A percentile compares a stretch with the other conserved stretches of the same genome.
Conservation (phyloP, 2,329 filamentous ascomycete genomes). For the Penicillium olsonii region DNA sequence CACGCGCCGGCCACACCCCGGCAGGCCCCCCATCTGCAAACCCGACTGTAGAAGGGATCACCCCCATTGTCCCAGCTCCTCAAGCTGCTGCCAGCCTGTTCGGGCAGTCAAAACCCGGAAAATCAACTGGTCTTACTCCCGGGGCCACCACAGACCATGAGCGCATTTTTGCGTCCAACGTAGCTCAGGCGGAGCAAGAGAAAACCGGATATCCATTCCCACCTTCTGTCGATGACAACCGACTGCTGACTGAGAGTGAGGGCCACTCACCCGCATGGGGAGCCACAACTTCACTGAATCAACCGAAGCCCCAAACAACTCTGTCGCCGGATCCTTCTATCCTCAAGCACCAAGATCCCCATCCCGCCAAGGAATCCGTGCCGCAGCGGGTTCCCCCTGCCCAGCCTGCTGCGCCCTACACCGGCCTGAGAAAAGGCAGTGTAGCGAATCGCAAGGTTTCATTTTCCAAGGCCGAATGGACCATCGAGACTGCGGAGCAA, state of each 20-base stretch:
- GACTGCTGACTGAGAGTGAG: slow-evolving; percentile 67
- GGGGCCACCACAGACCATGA: slow-evolving; percentile 46
- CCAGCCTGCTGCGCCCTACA: slow-evolving; percentile 11
- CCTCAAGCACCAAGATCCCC: slow-evolving; percentile 63
- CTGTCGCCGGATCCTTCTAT: slow-evolving; percentile 75
- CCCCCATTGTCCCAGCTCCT: slow-evolving; percentile 20
- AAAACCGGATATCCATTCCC: slow-evolving; percentile 34
- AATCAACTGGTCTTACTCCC: slow-evolving; percentile 36
- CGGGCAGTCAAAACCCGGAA: slow-evolving; percentile 27
- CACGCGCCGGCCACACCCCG: slow-evolving; percentile 45
- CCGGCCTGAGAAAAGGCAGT: slow-evolving; percentile 15
- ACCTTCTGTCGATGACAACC: slow-evolving; percentile 37
- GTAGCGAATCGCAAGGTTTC: slow-evolving; percentile 62
- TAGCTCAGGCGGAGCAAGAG: slow-evolving; percentile 28
- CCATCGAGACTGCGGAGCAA: slow-evolving; percentile 79
- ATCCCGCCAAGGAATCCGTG: slow-evolving; percentile 23
- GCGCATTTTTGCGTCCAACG: slow-evolving; percentile 38
- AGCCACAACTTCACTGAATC: slow-evolving; percentile 63
- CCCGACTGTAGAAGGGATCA: slow-evolving; percentile 29
- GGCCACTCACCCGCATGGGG: slow-evolving; percentile 78
- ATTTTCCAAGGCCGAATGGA: slow-evolving; percentile 80
- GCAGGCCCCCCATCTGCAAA: slow-evolving; percentile 31
- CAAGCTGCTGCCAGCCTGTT: slow-evolving; percentile 35
- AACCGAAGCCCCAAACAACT: slow-evolving; percentile 74
- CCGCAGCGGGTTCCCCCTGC: slow-evolving; percentile 19